A percentile compares a stretch with the other conserved stretches of the same genome.
Evolutionary conservation across 306 rosid genomes (phyloP).

Genomic region (Vigna unguiculata): DNA sequence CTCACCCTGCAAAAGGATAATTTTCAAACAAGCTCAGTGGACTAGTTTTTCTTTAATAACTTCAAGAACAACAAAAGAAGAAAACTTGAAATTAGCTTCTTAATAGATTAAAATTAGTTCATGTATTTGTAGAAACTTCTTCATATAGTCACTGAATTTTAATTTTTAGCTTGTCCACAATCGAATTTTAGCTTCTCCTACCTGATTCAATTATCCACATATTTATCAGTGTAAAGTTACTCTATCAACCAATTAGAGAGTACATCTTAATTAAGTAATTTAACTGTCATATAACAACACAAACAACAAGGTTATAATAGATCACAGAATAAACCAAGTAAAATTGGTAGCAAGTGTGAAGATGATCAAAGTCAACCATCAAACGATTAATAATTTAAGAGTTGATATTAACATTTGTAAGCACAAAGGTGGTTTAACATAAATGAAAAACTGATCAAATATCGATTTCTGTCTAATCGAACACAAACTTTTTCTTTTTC

Average conservation of each 20-base stretch:
- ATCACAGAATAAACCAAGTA: slow-evolving; percentile 16
- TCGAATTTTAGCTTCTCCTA: no score
- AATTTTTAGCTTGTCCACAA: no score
- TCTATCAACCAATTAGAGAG: neutral
- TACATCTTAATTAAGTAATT: neutral
- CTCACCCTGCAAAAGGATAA: slow-evolving; percentile 66
- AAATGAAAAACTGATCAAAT: no score
- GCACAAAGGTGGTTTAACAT: neutral
- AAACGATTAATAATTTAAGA: neutral
- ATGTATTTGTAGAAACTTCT: no score
- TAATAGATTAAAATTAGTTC: no score
- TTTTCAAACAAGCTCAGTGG: slow-evolving; percentile 18
- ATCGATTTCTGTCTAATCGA: neutral
- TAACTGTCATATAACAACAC: neutral
- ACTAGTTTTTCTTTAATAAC: no score
- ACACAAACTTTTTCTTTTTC: neutral
- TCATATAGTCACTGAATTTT: no score
- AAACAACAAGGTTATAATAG: neutral
- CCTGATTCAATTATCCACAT: neutral
- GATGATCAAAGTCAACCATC: slow-evolving; percentile 3
- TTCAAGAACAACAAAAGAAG: no score
- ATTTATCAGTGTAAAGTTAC: neutral
- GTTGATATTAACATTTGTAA: neutral
- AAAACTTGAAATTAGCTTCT: no score
- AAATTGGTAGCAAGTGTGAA: neutral